Conservation (phyloP, 352 stramenopile species). For the Pythium sp. region DNA sequence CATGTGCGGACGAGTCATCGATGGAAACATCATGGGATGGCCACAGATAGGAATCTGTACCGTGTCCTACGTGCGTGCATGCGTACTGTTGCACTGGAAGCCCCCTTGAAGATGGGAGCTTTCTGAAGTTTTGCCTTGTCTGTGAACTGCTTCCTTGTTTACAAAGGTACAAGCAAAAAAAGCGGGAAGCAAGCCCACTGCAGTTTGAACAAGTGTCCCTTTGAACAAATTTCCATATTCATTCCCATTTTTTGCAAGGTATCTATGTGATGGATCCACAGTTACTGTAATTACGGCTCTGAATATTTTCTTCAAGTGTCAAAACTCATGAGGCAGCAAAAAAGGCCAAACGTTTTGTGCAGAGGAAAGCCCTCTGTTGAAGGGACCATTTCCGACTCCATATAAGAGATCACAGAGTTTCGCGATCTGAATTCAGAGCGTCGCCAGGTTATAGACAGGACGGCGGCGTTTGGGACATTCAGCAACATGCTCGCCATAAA, state of each 20-base stretch:
- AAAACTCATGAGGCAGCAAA: too few relatives aligned
- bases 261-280: not conserved
- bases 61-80: not conserved
- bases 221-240: not conserved
- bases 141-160: too few relatives aligned
- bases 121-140: not conserved
- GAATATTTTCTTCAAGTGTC: too few relatives aligned
- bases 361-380: not conserved
- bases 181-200: not conserved
- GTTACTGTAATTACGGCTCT: too few relatives aligned
- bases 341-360: not conserved
- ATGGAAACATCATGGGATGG: too few relatives aligned
- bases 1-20: too few relatives aligned
- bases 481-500: not conserved
- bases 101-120: not conserved
- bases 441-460: not conserved
- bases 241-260: not conserved
- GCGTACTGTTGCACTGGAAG: conserved; percentile 2
- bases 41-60: not conserved
- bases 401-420: not conserved
- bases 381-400: not conserved
- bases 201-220: not conserved
- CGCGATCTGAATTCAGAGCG: conserved; percentile 2
- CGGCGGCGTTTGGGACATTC: conserved; percentile 9
- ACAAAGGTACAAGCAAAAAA: not conserved